Evolutionary conservation across 179 eudicot species (phyloP), one percentile per base, ranked within the genome.

Genomic region (Carnegiea gigantea): DNA sequence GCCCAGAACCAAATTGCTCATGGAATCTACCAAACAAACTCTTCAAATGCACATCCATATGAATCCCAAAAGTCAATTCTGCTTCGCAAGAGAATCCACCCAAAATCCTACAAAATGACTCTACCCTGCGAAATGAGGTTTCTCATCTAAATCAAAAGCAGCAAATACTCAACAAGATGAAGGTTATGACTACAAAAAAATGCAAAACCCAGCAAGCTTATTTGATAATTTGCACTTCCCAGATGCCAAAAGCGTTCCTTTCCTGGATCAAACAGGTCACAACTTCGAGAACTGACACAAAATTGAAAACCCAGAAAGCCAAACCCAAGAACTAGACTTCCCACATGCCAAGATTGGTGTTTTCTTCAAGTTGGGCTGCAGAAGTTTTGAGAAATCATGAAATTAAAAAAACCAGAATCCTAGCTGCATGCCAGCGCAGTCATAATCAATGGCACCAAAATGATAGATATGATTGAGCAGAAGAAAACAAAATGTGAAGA

Each of bases 1-100:
- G 92, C 24, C 95, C 92, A 2, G 92, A 85, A 79, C 94, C 94
- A 68, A 91, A 92, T 81, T 92, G 94, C 80, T 91, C 94, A 73
- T 90, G 90, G 71, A 83, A 88, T 85, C 92, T 87, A 38, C 88
- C 88, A 80, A 92, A 87, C 74, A 90, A 84, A 59, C 77, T 85
- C 90, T 90, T 92, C 87, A 92, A 84, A 83, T 92, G 92, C 75
- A 86, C 78, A 86, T 92, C 94, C 88, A 86, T 83, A 2, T 28
- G 1, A 6, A 33, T 21, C 9, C 51, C 80, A 76, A 59, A n/a
- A 68, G 57, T 68, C 46, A 82, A n/a, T 59, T 76, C 57, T 21
- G 20, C 14, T 62, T 23, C 68, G 23, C 11, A 21, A 62, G 6
- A 10, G 21, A 23, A 62, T 8, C 59, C 49, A 26, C 26, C 59